Base-by-base conservation (phyloP, 257 asterid species). In the Cynanchum wilfordii region DNA sequence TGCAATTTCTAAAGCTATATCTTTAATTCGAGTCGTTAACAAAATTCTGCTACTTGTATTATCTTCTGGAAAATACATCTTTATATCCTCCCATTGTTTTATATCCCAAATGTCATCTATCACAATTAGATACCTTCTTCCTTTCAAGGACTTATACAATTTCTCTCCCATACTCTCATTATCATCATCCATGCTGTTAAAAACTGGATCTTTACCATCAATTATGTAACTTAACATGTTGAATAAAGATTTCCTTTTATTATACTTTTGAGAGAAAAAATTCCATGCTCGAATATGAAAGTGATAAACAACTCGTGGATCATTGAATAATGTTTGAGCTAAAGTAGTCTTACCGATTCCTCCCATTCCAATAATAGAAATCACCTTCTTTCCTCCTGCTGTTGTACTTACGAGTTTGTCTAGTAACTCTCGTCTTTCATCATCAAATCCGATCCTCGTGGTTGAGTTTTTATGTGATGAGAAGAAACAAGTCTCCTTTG, bases 91-190 rank as follows among this genome's bases (percentile, higher is more conserved):
- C 74, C 74, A 70, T 2, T 29, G 47, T 0, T 33, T 2, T 27
- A 57, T 38, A 47, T n/a, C 52, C 73, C 73, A 69, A 8, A 69
- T 30, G 29, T 29, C 73, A 69, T 69, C 73, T 17, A 69, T 16
- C 1, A 69, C 60, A 69, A 69, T 51, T 25, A 70, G 60, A 20
- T 70, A 70, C 44, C 25, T 70, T 22, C 17, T 19, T 6, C 51
- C 73, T 22, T 54, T 70, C 20, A 70, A 56, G 29, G 30, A 42
- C n/a, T 25, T 29, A 15, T 52, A 50, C 36, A 56, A 42, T 64
- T 15, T 51, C 16, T 30, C 19, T 36, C 58, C 60, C 36, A 70
- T 47, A 22, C 27, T 44, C 9, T 70, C 74, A 4, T 30, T 33
- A 16, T 42, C 56, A 4, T 19, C 51, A 16, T 42, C 56, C 65